phyloP scores from a whole-genome alignment of 106 monocot species.

The Allium sativum region DNA sequence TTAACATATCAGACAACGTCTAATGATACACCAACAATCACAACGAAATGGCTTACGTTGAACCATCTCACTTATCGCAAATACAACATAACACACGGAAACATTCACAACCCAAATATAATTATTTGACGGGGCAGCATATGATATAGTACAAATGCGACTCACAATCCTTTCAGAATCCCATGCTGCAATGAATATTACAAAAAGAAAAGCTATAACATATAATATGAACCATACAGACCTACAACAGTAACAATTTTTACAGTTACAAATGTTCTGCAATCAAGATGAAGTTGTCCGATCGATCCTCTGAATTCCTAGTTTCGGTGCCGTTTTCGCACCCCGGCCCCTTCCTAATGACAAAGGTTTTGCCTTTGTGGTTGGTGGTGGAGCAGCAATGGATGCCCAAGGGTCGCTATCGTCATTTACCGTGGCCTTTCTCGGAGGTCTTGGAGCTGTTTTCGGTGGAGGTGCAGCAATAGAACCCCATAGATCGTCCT shows the following conservation, averaged over 20 bases:
- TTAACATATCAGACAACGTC: too few species aligned
- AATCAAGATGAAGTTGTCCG: slow-evolving; percentile 36
- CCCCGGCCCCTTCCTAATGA: slow-evolving; percentile 69
- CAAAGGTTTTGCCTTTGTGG: slow-evolving; percentile 80
- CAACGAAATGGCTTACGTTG: too few species aligned
- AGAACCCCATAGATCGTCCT: slow-evolving; percentile 66
- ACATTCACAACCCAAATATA: too few species aligned
- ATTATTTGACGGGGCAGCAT: too few species aligned
- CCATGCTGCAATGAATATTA: too few species aligned
- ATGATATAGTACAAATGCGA: too few species aligned
- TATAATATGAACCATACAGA: too few species aligned
- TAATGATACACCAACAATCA: too few species aligned
- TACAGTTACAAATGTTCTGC: not conserved
- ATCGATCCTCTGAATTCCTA: slow-evolving; percentile 80
- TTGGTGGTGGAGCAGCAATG: slow-evolving; percentile 80
- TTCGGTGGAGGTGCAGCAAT: slow-evolving; percentile 64
- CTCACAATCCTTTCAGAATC: too few species aligned
- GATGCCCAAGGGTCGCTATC: slow-evolving; percentile 80
- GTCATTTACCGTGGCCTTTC: slow-evolving; percentile 12
- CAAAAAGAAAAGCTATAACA: too few species aligned
- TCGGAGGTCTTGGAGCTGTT: slow-evolving; percentile 27
- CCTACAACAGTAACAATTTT: not conserved
- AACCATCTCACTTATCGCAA: too few species aligned
- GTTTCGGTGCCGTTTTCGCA: slow-evolving; percentile 35
- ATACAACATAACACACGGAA: too few species aligned